phyloP scores from a whole-genome alignment of 2,329 filamentous ascomycete genomes.

The Pseudogymnoascus sp. region DNA sequence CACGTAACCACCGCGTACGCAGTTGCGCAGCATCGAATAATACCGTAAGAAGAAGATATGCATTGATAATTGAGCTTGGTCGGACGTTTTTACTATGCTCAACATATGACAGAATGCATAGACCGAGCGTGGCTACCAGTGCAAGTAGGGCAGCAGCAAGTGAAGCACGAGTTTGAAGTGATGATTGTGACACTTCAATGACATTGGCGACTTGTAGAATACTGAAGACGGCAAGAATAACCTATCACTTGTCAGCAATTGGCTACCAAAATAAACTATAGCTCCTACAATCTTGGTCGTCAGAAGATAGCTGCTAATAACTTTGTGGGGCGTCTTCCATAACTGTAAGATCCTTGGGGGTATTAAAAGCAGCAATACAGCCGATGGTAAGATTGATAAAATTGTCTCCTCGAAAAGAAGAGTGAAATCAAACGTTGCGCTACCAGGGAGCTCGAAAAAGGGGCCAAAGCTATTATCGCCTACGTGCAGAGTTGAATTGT shows the following conservation, averaged over 20 bases:
- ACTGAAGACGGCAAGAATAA: slow-evolving; percentile 19
- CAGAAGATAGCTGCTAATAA: slow-evolving; percentile 20
- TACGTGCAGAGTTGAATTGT: slow-evolving; percentile 13
- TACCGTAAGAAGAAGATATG: slow-evolving; percentile 25
- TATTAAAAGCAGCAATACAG: slow-evolving; percentile 21
- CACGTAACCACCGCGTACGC: slow-evolving; percentile 21
- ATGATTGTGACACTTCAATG: slow-evolving; percentile 17
- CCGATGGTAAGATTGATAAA: slow-evolving; percentile 24
- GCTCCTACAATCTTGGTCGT: slow-evolving; percentile 22
- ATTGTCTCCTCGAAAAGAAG: slow-evolving; percentile 28
- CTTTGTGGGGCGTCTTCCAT: slow-evolving; percentile 21
- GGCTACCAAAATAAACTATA: background rate
- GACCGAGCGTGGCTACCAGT: slow-evolving; percentile 17
- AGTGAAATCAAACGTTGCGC: slow-evolving; percentile 25
- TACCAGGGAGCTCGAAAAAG: slow-evolving; percentile 16
- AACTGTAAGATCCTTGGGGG: slow-evolving; percentile 20
- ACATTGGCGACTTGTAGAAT: slow-evolving; percentile 20
- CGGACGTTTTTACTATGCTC: slow-evolving; percentile 22
- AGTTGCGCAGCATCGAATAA: slow-evolving; percentile 24
- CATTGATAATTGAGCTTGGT: slow-evolving; percentile 23
- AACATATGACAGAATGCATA: slow-evolving; percentile 21
- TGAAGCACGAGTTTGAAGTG: slow-evolving; percentile 17
- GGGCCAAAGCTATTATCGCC: slow-evolving; percentile 21
- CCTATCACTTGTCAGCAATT: slow-evolving; percentile 14
- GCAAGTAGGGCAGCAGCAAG: slow-evolving; percentile 22